These are phyloP conservation scores for Zanthoxylum bungeanum DNA, from an alignment of 345 rosid species.

Conservation along the genomic window DNA sequence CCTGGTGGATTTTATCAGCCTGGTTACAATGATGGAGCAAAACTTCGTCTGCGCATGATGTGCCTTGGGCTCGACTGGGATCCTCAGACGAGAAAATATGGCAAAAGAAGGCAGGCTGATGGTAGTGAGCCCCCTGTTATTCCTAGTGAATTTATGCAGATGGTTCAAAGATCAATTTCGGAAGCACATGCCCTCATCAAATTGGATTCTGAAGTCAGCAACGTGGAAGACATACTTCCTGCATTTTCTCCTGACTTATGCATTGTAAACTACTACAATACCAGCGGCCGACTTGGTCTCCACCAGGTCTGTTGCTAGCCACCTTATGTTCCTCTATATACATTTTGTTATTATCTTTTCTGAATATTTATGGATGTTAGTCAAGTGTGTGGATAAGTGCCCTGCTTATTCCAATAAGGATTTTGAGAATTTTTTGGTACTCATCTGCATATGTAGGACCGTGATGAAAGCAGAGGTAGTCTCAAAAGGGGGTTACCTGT, in stretches of 20 bases:
- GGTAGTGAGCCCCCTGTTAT: slow-evolving; percentile 34
- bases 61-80: slow-evolving; percentile 59
- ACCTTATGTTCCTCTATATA: neutral
- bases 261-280: slow-evolving; percentile 52
- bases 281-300: slow-evolving; percentile 56
- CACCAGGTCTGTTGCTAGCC: slow-evolving; percentile 44
- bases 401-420: too few species aligned
- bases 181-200: slow-evolving; percentile 34
- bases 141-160: slow-evolving; percentile 32
- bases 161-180: slow-evolving; percentile 42
- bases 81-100: slow-evolving; percentile 40
- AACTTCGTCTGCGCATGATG: slow-evolving; percentile 55
- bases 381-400: too few species aligned
- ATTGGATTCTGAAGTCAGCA: slow-evolving; percentile 7
- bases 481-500: slow-evolving; percentile 46
- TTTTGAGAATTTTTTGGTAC: too few species aligned
- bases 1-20: slow-evolving; percentile 58
- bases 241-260: slow-evolving; percentile 53
- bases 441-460: slow-evolving; percentile 56
- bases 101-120: slow-evolving; percentile 20
- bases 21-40: slow-evolving; percentile 46
- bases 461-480: slow-evolving; percentile 48
- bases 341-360: neutral
- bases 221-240: slow-evolving; percentile 41
- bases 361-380: too few species aligned